Conservation (phyloP, 176 grass and related monocot genomes). For the Bromus sterilis region DNA sequence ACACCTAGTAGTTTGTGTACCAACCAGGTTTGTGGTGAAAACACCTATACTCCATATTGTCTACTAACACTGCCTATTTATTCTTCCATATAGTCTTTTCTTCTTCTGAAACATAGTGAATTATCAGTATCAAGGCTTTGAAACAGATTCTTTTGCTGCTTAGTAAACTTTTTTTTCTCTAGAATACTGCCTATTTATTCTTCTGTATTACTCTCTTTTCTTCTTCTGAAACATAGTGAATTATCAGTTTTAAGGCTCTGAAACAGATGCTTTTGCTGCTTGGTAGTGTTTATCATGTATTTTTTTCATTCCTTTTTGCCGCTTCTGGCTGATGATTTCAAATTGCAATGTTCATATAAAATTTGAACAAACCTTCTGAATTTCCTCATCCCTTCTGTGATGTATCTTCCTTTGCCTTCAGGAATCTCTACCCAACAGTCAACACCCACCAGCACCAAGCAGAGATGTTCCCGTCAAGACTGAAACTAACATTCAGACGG, state of each 20-base stretch:
- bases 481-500: slow-evolving; percentile 20
- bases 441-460: slow-evolving; percentile 1
- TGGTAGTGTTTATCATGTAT: background rate
- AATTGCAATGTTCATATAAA: background rate
- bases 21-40: background rate
- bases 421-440: slow-evolving; percentile 17
- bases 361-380: background rate
- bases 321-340: background rate
- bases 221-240: background rate
- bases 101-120: background rate
- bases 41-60: too few relatives aligned
- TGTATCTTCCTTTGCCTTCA: background rate
- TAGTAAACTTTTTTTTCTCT: too few relatives aligned
- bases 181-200: too few relatives aligned
- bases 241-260: background rate
- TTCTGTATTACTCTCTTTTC: too few relatives aligned
- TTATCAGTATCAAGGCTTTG: background rate
- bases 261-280: background rate
- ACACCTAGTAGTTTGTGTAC: background rate
- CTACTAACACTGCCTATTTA: too few relatives aligned
- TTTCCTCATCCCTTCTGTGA: background rate
- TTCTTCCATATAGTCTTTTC: too few relatives aligned
- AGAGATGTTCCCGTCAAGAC: slow-evolving; percentile 11
- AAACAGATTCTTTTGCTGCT: background rate
- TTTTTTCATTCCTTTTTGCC: background rate